These are phyloP conservation scores for Teunomyces stri DNA, from an alignment of 805 yeast species.

Conservation along the genomic window DNA sequence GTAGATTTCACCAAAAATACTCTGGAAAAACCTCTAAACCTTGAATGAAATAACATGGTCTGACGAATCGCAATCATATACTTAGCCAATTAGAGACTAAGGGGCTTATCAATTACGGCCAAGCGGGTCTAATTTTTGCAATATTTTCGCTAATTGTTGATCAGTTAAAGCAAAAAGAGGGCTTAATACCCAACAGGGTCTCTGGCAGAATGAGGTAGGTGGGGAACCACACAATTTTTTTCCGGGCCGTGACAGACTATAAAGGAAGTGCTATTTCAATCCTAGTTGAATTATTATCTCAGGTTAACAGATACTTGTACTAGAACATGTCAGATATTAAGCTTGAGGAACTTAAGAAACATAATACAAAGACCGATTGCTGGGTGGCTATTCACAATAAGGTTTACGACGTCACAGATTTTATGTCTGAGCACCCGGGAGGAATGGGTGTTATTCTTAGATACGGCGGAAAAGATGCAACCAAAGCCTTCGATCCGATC, in stretches of 20 bases:
- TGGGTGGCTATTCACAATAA: conserved; percentile 84
- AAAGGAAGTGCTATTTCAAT: neutral
- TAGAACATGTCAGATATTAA: neutral
- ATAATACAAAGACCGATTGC: conserved; percentile 59
- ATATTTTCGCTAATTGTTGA: no score
- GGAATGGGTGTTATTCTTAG: conserved; percentile 54
- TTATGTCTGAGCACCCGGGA: conserved; percentile 59
- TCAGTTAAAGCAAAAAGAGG: neutral
- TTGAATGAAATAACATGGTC: no score
- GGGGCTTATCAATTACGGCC: no score
- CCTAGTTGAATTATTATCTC: neutral
- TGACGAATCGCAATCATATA: no score
- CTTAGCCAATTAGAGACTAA: no score
- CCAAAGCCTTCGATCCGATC: conserved; percentile 80
- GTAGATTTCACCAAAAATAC: no score
- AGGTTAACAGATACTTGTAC: neutral
- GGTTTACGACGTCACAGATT: conserved; percentile 74
- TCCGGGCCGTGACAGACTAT: neutral
- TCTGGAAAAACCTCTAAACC: no score
- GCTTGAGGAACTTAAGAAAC: conserved; percentile 37
- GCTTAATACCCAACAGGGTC: neutral
- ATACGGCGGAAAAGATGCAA: conserved; percentile 56
- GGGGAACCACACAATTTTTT: neutral
- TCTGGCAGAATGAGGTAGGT: neutral
- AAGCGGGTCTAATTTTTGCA: no score